Base-by-base conservation (phyloP, 352 stramenopile genomes). In the Phytopythium cucurbitacearum region DNA sequence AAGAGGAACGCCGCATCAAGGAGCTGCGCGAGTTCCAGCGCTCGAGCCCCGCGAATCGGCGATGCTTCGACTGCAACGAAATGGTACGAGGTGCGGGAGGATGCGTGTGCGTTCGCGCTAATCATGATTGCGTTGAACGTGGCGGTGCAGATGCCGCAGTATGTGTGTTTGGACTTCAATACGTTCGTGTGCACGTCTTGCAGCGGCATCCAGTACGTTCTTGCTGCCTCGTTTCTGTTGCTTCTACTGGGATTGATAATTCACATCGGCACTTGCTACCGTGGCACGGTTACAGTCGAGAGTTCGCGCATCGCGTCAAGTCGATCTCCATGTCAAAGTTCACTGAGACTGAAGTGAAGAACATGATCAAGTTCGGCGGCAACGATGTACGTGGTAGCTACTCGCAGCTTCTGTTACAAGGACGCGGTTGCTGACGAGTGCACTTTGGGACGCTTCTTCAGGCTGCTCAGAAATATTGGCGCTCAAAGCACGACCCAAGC, bases 261-360 rank as follows among this genome's bases (percentile, higher is more conserved):
- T 28, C 21, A 28, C 21, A 43, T 34, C 34, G 37, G 35, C 33
- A 11, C 35, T 35, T 13, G 21, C 7, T 9, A 32, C 45, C 8
- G 21, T 28, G 21, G 21, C 21, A 28, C 21, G 41, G 1, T 33
- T 66, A 36, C 53, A 94, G 86, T 53, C 87, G 91, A 21, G 89
- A 97, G 65, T 97, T 97, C 64, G 87, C 80, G 6, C 91, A 97
- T 56, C 85, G 91, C 12, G 86, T 97, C 53, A 97, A 97, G 64
- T 96, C 87, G 52, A 94, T 97, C 62, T 97, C 89, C 51, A 94
- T 97, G 78, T 95, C 89, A 50, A 97, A 94, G 58, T 97, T 97
- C 55, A 90, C 89, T 4, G 87, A 97, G 51, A 89, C 85, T 8
- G 91, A 97, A 50, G 81, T 97, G 28, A 91, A 90, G 53, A 93